A percentile compares a stretch with the other conserved stretches of the same genome.
These are phyloP conservation scores for Kwoniella bestiolae DNA, from an alignment of 768 basidiomycete species.

Conservation along the genomic window DNA sequence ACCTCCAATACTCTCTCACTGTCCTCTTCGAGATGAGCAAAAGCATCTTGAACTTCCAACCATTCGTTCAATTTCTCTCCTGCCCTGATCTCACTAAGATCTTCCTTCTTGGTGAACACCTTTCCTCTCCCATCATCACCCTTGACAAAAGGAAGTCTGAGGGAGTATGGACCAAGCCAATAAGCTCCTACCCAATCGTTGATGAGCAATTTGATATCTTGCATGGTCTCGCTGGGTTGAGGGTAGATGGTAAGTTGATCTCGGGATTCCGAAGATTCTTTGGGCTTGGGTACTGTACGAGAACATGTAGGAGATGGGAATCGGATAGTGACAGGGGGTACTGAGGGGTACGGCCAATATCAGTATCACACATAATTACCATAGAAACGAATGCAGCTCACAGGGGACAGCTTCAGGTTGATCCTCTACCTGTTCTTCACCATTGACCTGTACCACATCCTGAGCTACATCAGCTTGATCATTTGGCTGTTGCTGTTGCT, in stretches of 20 bases:
- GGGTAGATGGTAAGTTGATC: constrained; percentile 45
- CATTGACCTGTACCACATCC: constrained; percentile 19
- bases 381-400: not conserved
- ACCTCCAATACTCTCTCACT: constrained; percentile 58
- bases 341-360: constrained; percentile 18
- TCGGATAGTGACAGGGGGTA: constrained; percentile 49
- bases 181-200: constrained; percentile 59
- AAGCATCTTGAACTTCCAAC: constrained; percentile 59
- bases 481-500: constrained; percentile 13
- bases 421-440: constrained; percentile 19
- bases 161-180: constrained; percentile 60
- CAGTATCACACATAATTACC: not conserved
- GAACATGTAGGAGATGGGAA: constrained; percentile 46
- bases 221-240: constrained; percentile 55
- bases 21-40: constrained; percentile 50
- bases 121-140: constrained; percentile 37
- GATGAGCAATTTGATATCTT: constrained; percentile 57
- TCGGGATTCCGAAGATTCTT: constrained; percentile 19
- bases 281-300: constrained; percentile 44
- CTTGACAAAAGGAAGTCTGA: constrained; percentile 43
- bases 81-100: constrained; percentile 46
- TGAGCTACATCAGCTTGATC: constrained; percentile 9
- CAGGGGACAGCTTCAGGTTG: constrained; percentile 13
- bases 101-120: constrained; percentile 44
- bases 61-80: constrained; percentile 59